Conservation (phyloP, 192 early-diverging fungal genomes). For the Entomortierella lignicola region DNA sequence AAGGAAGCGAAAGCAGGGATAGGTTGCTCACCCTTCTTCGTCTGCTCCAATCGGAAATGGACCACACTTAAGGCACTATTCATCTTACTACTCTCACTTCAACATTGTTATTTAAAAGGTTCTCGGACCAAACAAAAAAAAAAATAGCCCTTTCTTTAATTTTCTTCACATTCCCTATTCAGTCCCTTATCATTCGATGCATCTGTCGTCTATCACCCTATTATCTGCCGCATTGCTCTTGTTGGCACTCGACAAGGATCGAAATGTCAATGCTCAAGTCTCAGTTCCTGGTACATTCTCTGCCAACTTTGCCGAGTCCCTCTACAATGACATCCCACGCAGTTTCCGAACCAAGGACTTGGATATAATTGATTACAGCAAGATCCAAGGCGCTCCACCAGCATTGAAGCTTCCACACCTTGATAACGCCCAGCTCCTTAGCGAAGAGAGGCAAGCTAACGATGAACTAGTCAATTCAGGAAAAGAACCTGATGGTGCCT, state of each 20-base stretch:
- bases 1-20: too few relatives aligned
- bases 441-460: conserved; percentile 10
- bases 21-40: too few relatives aligned
- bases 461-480: not conserved
- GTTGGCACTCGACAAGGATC: conserved; percentile 5
- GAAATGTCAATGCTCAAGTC: conserved; percentile 35
- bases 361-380: not conserved
- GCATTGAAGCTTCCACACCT: conserved; percentile 19
- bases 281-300: conserved; percentile 35
- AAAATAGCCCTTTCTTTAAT: not conserved
- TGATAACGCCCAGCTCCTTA: conserved; percentile 34
- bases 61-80: not conserved
- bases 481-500: conserved; percentile 15
- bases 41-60: too few relatives aligned
- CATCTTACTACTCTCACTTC: not conserved
- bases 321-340: not conserved
- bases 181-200: not conserved
- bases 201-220: not conserved
- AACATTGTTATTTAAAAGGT: not conserved
- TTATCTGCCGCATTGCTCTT: conserved; percentile 12
- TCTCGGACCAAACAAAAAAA: too few relatives aligned
- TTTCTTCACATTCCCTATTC: not conserved
- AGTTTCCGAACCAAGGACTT: not conserved
- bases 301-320: conserved; percentile 23
- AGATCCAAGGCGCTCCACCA: conserved; percentile 8